These are phyloP conservation scores for Cryptosporidium parvum DNA, from an alignment of 169 alveolate genomes.

Conservation along the genomic window DNA sequence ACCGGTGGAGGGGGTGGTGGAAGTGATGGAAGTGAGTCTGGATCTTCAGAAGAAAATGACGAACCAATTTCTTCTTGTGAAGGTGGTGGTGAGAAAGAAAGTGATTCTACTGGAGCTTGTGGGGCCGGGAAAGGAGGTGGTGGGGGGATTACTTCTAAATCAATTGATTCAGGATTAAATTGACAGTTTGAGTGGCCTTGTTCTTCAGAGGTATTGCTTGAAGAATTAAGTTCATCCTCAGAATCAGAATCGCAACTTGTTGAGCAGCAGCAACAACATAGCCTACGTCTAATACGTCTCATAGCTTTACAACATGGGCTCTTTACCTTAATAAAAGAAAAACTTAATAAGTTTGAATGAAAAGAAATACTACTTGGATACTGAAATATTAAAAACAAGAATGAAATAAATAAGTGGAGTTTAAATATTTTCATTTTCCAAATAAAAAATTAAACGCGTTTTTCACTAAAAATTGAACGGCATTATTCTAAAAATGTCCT, in stretches of 20 bases:
- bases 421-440: not conserved
- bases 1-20: conserved; percentile 33
- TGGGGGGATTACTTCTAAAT: not conserved
- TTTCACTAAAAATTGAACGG: too few relatives aligned
- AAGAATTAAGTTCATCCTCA: not conserved
- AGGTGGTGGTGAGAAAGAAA: not conserved
- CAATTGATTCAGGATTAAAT: not conserved
- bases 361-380: not conserved
- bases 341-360: not conserved
- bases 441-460: too few relatives aligned
- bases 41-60: not conserved
- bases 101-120: not conserved
- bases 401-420: not conserved
- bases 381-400: not conserved
- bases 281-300: not conserved
- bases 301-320: not conserved
- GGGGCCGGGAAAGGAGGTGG: conserved; percentile 20
- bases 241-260: not conserved
- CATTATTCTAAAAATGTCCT: too few relatives aligned
- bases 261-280: not conserved
- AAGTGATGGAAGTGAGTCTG: not conserved
- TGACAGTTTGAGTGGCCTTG: not conserved
- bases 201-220: not conserved
- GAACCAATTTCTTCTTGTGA: not conserved
- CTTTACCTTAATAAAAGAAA: not conserved